Evolutionary conservation across 2,329 filamentous ascomycete species (phyloP).

Genomic region (Colletotrichum aenigma): DNA sequence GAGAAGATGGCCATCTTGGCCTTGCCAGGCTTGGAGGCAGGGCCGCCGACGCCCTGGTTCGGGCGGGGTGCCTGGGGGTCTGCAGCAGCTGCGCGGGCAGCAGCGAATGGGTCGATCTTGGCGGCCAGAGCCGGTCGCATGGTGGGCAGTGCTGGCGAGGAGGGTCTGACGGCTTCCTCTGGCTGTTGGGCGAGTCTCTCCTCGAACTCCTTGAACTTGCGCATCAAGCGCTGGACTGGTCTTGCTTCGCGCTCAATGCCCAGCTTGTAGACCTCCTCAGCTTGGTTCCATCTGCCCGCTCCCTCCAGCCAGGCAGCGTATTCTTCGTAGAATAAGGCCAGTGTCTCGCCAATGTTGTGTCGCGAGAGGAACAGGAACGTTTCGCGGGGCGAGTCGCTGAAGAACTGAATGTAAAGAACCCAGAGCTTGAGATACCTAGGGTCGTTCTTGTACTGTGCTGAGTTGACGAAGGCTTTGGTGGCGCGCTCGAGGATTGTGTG

Average conservation of each 20-base stretch:
- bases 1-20: slow-evolving; percentile 92
- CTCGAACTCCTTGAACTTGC: slow-evolving; percentile 94
- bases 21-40: slow-evolving; percentile 68
- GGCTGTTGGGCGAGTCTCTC: slow-evolving; percentile 72
- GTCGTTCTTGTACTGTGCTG: slow-evolving; percentile 91
- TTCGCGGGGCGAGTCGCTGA: slow-evolving; percentile 91
- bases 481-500: slow-evolving; percentile 89
- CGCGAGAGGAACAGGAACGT: slow-evolving; percentile 90
- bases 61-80: slow-evolving; percentile 71
- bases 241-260: slow-evolving; percentile 89
- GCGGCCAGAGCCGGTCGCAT: slow-evolving; percentile 83
- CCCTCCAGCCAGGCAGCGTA: slow-evolving; percentile 93
- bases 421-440: slow-evolving; percentile 91
- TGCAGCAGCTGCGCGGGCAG: slow-evolving; percentile 51
- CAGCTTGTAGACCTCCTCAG: slow-evolving; percentile 90
- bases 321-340: slow-evolving; percentile 96
- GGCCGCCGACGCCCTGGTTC: slow-evolving; percentile 49
- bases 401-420: slow-evolving; percentile 92
- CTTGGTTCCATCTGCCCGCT: slow-evolving; percentile 83
- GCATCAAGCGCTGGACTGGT: slow-evolving; percentile 78
- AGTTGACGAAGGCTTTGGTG: slow-evolving; percentile 87
- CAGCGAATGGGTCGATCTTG: slow-evolving; percentile 83
- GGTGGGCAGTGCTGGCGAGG: slow-evolving; percentile 84
- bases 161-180: slow-evolving; percentile 68
- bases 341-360: slow-evolving; percentile 82